Base-by-base conservation (phyloP, 495 filamentous ascomycete genomes). In the Cetradonia linearis region DNA sequence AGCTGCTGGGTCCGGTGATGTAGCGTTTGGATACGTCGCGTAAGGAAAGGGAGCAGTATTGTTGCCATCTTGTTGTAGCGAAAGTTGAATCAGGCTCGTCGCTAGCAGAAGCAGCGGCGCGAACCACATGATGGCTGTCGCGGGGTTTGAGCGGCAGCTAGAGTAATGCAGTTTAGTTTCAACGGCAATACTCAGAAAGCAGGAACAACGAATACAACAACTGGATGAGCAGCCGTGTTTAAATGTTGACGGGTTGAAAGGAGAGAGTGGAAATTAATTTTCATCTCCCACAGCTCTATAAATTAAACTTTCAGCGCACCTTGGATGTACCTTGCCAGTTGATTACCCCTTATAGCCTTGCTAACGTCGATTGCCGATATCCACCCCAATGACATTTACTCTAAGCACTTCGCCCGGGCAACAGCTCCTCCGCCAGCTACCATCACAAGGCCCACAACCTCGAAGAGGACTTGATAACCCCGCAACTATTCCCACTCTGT, bases 11-110 rank as follows among this genome's bases (percentile, higher is more conserved):
- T 68, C 36, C 11, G 66, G 61, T 18, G 64, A 68, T 23, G 42
- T 53, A 23, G 63, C 66, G 42, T 62, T 58, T 23, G 66, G 55
- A 59, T 67, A 67, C 38, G 63, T 65, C 18, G 66, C 57, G 30
- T 42, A 55, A 3, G 66, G 66, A 36, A 53, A 67, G 13, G 66
- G 63, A 20, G 63, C 63, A 53, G 66, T 59, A 44, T 34, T 56
- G 61, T 67, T 67, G 7, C 61, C 56, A 53, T 63, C 60, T 23
- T 67, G 63, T 25, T 64, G 62, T 46, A 34, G 10, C 37, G 62
- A 52, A 20, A 40, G 42, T 30, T 36, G 38, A 20, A 66, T 31
- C 16, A 63, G 42, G 55, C 42, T 63, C 7, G 58, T 55, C 38
- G 58, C 61, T 37, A 61, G 33, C 14, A 64, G 23, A 20, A 63